Evolutionary conservation across 805 yeast species (phyloP).

Genomic region (Candida tallmaniae): DNA sequence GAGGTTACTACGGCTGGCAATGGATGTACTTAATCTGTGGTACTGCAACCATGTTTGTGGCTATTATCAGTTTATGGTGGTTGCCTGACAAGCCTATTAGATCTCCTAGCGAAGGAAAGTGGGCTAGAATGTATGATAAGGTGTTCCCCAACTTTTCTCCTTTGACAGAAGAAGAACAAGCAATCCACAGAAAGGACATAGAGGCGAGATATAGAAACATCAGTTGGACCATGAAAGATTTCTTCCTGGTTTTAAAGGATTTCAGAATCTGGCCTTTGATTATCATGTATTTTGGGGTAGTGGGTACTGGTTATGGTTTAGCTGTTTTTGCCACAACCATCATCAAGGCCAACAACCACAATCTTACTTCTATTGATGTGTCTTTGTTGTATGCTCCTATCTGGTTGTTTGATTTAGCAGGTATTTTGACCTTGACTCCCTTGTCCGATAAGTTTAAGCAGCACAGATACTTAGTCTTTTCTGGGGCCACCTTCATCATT

Average conservation of each 20-base stretch:
- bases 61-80: slow-evolving; percentile 72
- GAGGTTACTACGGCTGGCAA: slow-evolving; percentile 78
- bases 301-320: slow-evolving; percentile 84
- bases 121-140: background rate
- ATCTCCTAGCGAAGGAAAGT: background rate
- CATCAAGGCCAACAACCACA: slow-evolving; percentile 60
- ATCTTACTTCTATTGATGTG: slow-evolving; percentile 59
- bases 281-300: slow-evolving; percentile 89
- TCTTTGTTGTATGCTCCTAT: slow-evolving; percentile 83
- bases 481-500: slow-evolving; percentile 58
- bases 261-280: slow-evolving; percentile 73
- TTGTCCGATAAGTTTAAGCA: slow-evolving; percentile 66
- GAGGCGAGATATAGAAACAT: slow-evolving; percentile 41
- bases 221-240: slow-evolving; percentile 59
- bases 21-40: slow-evolving; percentile 85
- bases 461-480: slow-evolving; percentile 59
- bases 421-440: slow-evolving; percentile 72
- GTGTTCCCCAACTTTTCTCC: slow-evolving; percentile 35
- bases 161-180: slow-evolving; percentile 48
- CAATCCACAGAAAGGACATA: slow-evolving; percentile 59
- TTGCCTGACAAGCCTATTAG: slow-evolving; percentile 70
- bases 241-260: slow-evolving; percentile 53
- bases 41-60: slow-evolving; percentile 57
- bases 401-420: slow-evolving; percentile 81
- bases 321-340: slow-evolving; percentile 83